phyloP scores from a whole-genome alignment of 139 green algal species.

The Gonium pectorale region DNA sequence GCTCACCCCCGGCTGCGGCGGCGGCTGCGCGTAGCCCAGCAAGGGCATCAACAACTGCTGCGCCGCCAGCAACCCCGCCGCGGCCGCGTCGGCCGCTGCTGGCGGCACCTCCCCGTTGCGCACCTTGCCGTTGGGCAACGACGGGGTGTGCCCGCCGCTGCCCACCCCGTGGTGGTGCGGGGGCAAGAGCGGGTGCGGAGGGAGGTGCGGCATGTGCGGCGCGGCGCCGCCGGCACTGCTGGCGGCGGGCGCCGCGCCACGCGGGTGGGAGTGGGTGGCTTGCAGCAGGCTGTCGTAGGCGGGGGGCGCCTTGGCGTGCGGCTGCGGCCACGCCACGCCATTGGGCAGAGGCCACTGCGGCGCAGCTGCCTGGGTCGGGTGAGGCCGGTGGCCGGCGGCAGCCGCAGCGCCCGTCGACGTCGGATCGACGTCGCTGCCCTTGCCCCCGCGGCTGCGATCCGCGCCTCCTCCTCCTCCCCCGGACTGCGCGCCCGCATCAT shows the following conservation, averaged over 20 bases:
- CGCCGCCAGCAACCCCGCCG: neutral
- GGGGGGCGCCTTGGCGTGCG: neutral
- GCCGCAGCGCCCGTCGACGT: no score
- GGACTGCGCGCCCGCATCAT: no score
- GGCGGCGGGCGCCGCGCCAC: neutral
- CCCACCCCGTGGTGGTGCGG: neutral
- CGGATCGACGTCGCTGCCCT: no score
- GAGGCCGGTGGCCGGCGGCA: no score
- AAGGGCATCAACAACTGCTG: conserved; percentile 7
- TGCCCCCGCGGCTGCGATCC: no score
- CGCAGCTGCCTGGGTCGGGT: neutral
- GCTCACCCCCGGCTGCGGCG: no score
- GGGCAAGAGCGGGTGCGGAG: no score
- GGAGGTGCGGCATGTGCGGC: conserved; percentile 3
- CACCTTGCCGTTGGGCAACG: conserved; percentile 32
- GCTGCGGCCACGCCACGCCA: neutral
- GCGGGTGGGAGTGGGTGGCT: neutral
- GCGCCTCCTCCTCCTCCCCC: no score
- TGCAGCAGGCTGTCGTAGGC: neutral
- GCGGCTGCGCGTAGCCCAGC: neutral
- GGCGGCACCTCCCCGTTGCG: conserved; percentile 12
- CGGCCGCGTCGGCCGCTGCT: neutral
- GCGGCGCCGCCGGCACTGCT: neutral
- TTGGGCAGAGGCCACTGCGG: neutral
- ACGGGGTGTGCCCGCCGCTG: neutral